Percentiles rank a stretch among this genome's conserved stretches.
These are phyloP conservation scores for Aleurites moluccanus DNA, from an alignment of 441 rosid species.

Conservation along the genomic window DNA sequence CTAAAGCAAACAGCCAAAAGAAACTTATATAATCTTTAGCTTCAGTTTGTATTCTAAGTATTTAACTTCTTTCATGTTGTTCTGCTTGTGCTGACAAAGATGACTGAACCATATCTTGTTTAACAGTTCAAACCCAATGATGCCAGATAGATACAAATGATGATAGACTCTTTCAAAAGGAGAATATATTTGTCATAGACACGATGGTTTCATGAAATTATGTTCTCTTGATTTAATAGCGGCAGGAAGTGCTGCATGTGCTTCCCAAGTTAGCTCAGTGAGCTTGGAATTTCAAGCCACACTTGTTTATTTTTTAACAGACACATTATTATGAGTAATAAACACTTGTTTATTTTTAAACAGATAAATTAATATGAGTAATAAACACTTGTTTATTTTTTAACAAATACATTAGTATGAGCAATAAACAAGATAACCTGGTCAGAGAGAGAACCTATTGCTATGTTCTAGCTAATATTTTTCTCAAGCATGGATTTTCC, in stretches of 20 bases:
- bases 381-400: background rate
- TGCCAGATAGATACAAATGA: background rate
- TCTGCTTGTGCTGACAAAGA: constrained; percentile 1
- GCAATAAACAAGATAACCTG: background rate
- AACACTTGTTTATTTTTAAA: background rate
- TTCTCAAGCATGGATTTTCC: background rate
- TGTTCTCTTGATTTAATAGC: background rate
- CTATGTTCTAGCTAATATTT: background rate
- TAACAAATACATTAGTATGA: background rate
- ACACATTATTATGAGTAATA: no score
- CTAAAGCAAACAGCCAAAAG: constrained; percentile 31
- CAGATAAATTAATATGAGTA: background rate
- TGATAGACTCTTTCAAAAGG: background rate
- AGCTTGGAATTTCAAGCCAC: background rate
- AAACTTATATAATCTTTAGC: constrained; percentile 8
- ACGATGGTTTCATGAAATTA: background rate
- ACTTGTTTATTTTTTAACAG: background rate
- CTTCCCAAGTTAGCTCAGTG: background rate
- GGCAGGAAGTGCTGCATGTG: constrained; percentile 10
- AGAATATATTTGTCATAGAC: background rate
- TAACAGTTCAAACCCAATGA: background rate
- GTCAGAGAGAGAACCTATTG: background rate
- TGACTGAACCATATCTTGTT: background rate
- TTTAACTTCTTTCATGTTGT: background rate
- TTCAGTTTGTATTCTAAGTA: background rate